Base-by-base conservation (phyloP, 208 protist species). In the Crithidia expoeki region DNA sequence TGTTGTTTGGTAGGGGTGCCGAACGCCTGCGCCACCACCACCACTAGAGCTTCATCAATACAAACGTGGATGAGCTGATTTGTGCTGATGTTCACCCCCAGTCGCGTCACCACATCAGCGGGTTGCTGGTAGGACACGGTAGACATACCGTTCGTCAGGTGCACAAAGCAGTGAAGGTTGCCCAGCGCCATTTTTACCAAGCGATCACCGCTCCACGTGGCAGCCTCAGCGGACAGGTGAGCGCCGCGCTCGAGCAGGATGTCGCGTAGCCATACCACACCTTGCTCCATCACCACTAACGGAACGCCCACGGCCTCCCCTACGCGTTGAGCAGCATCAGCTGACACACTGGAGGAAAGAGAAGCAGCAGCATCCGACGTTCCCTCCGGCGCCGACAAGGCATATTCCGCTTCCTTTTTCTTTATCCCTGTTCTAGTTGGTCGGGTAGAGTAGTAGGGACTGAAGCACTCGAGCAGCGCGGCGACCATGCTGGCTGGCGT, bases 61-160 rank as follows among this genome's bases (percentile, higher is more conserved):
- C 95, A 96, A 34, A 94, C 44, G 60, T 97, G 93, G 68, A 97
- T 85, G 38, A 97, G 79, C 67, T 97, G 90, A 71, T 96, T 97
- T 16, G 85, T 86, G 66, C 73, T 88, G 27, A 95, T 96, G 60
- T 83, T 82, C 47, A 95, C 61, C 1, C 74, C 82, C 14, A 93
- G 68, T 11, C 71, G 80, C 6, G 88, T 79, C 11, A 68, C 72
- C 7, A 83, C 47, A 27, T 53, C 53, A 27, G 84, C 76, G 21
- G 75, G 66, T 11, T 53, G 62, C 19, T 53, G 66, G 70, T 86
- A 79, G 16, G 52, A 38, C 9, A 92, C 72, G 7, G 38, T 27
- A 0, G 77, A 57, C 59, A 53, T 55, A 38, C 59, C 42, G 34
- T 61, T 56, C 5, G 51, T 51, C n/a, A 86, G 68, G 10, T 69